A percentile compares a stretch with the other conserved stretches of the same genome.
Conservation (phyloP, 2,329 filamentous ascomycete species). For the Botrytis deweyae region DNA sequence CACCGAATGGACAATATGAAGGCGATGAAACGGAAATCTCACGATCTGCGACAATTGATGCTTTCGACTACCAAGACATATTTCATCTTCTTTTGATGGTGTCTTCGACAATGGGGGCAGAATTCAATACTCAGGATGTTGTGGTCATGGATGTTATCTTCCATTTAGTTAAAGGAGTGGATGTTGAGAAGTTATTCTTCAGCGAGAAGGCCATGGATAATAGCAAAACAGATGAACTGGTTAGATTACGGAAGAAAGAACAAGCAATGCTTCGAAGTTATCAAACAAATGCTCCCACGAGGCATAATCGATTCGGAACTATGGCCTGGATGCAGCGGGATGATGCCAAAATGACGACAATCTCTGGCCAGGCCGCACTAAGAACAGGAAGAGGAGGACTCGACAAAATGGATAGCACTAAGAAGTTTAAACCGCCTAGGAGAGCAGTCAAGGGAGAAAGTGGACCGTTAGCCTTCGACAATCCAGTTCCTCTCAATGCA, state of each 20-base stretch:
- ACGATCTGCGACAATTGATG: constrained; percentile 81
- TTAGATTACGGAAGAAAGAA: constrained; percentile 75
- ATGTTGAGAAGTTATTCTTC: constrained; percentile 82
- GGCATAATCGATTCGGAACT: constrained; percentile 92
- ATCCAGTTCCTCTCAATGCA: constrained; percentile 65
- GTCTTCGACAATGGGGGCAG: constrained; percentile 88
- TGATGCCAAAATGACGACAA: constrained; percentile 77
- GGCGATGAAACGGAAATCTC: constrained; percentile 90
- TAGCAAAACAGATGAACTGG: constrained; percentile 71
- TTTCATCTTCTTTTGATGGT: constrained; percentile 82
- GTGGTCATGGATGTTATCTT: constrained; percentile 90
- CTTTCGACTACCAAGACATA: constrained; percentile 87
- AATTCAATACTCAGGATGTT: constrained; percentile 86
- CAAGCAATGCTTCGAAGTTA: constrained; percentile 77
- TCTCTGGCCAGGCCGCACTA: constrained; percentile 86
- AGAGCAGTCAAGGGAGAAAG: constrained; percentile 60
- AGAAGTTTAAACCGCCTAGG: constrained; percentile 84
- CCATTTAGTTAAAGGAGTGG: constrained; percentile 86
- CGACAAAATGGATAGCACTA: constrained; percentile 85
- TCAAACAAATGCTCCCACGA: constrained; percentile 73
- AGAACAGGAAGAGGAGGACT: constrained; percentile 70
- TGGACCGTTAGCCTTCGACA: constrained; percentile 73
- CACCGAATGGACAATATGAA: constrained; percentile 70
- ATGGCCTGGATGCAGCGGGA: constrained; percentile 96
- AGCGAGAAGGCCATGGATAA: constrained; percentile 68